Conservation (phyloP, 352 stramenopile genomes). For the Phytophthora crassamura region DNA sequence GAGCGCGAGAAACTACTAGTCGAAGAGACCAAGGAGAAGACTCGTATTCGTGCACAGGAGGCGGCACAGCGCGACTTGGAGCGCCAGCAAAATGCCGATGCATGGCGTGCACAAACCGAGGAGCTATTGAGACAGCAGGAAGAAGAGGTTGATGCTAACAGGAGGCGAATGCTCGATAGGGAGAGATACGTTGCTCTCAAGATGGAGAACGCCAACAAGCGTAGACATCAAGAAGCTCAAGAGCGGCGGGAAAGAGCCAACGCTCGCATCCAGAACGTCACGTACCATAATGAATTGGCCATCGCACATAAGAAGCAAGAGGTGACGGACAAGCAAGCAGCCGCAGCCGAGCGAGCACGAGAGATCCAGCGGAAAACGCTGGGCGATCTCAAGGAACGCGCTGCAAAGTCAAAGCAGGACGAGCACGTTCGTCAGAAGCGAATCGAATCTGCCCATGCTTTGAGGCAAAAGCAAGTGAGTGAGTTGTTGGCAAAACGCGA, state of each 20-base stretch:
- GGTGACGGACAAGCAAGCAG: constrained; percentile 63
- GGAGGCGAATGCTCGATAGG: constrained; percentile 67
- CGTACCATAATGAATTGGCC: constrained; percentile 62
- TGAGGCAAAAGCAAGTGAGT: constrained; percentile 47
- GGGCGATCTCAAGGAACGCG: constrained; percentile 64
- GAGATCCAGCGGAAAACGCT: constrained; percentile 73
- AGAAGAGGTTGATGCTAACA: constrained; percentile 53
- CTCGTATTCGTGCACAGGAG: constrained; percentile 47
- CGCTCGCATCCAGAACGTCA: constrained; percentile 58
- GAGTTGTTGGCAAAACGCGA: constrained; percentile 54
- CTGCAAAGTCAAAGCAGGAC: constrained; percentile 68
- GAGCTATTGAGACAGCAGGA: constrained; percentile 72
- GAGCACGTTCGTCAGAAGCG: constrained; percentile 70
- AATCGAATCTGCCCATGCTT: constrained; percentile 54
- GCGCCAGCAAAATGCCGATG: constrained; percentile 70
- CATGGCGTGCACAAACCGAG: constrained; percentile 70
- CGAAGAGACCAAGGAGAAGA: constrained; percentile 51
- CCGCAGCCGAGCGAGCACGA: constrained; percentile 50
- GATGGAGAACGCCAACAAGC: constrained; percentile 60
- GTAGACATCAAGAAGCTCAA: constrained; percentile 58
- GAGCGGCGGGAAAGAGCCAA: constrained; percentile 64
- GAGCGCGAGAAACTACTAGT: constrained; percentile 56
- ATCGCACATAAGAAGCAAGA: constrained; percentile 71
- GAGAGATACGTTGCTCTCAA: constrained; percentile 66
- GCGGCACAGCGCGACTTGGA: constrained; percentile 59